Base-by-base conservation (phyloP, 768 basidiomycete species). In the Symmetrospora coprosmae region DNA sequence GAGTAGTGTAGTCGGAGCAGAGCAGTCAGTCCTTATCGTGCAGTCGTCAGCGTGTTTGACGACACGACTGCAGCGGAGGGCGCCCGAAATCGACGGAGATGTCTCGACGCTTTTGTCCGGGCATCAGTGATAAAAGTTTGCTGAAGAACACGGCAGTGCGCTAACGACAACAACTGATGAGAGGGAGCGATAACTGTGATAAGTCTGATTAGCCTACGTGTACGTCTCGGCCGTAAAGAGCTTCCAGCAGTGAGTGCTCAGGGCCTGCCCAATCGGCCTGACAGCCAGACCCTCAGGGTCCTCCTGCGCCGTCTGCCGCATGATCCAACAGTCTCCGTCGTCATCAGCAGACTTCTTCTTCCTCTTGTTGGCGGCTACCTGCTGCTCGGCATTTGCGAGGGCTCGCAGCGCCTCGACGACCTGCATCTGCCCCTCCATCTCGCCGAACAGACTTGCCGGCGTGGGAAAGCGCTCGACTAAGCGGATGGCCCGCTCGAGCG, bases 311-410 rank as follows among this genome's bases (percentile, higher is more conserved):
- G 55, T 58, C 14, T 31, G n/a, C 21, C 55, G 55, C 55, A 58
- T 58, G 28, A 58, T 58, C 55, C 55, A 58, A 33, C 40, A 58
- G 3, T 58, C 55, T 30, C 55, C 55, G 30, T 43, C 17, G 19
- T 31, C 33, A 3, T 23, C 23, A 9, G 43, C 31, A 23, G 30
- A 28, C 31, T 34, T 58, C 55, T 58, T 58, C 13, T 5, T 6
- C 11, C 55, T 8, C 55, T 58, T 58, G 21, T 19, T 25, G 5
- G 55, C 41, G 14, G 4, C n/a, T 4, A 43, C 28, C 25, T 38
- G 30, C n/a, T n/a, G n/a, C n/a, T n/a, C n/a, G n/a, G n/a, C n/a
- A n/a, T n/a, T n/a, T n/a, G n/a, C n/a, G n/a, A n/a, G n/a, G n/a
- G n/a, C n/a, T n/a, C n/a, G n/a, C 21, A 47, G 13, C 17, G 55